Conservation (phyloP, 495 filamentous ascomycete species). For the Lentithecium fluviatile region DNA sequence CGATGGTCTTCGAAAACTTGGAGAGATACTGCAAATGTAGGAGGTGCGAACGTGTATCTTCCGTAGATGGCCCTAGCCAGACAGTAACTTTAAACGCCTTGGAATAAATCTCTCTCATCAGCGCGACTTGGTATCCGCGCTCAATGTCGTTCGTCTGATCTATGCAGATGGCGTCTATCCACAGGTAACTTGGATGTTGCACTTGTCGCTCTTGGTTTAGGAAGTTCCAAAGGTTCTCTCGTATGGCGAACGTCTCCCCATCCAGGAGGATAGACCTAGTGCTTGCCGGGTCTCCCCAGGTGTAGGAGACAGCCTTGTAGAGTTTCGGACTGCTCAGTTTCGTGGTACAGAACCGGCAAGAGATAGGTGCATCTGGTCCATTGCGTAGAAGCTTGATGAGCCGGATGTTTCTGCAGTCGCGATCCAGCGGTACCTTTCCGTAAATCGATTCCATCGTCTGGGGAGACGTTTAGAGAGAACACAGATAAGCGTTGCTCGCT, state of each 20-base stretch:
- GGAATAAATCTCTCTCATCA: not conserved
- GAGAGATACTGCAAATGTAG: too few relatives aligned
- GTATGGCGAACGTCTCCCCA: not conserved
- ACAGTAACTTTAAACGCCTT: not conserved
- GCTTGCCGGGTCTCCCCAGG: not conserved
- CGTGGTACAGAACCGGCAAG: too few relatives aligned
- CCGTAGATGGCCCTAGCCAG: not conserved
- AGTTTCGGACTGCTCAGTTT: too few relatives aligned
- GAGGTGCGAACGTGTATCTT: too few relatives aligned
- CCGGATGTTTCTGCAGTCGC: too few relatives aligned
- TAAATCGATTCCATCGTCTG: too few relatives aligned
- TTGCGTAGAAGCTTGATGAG: too few relatives aligned
- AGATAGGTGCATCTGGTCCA: too few relatives aligned
- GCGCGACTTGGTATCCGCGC: not conserved
- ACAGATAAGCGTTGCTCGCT: too few relatives aligned
- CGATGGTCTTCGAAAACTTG: too few relatives aligned
- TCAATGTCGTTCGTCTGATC: not conserved
- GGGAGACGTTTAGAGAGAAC: too few relatives aligned
- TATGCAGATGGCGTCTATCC: not conserved
- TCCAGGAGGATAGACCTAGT: not conserved
- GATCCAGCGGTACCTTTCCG: too few relatives aligned
- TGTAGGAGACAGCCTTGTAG: not conserved
- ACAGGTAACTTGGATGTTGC: not conserved
- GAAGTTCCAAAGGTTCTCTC: not conserved
- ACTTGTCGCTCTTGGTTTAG: not conserved